A percentile compares a stretch with the other conserved stretches of the same genome.
These are phyloP conservation scores for Penicillium samsonianum DNA, from an alignment of 495 filamentous ascomycete genomes.

Conservation along the genomic window DNA sequence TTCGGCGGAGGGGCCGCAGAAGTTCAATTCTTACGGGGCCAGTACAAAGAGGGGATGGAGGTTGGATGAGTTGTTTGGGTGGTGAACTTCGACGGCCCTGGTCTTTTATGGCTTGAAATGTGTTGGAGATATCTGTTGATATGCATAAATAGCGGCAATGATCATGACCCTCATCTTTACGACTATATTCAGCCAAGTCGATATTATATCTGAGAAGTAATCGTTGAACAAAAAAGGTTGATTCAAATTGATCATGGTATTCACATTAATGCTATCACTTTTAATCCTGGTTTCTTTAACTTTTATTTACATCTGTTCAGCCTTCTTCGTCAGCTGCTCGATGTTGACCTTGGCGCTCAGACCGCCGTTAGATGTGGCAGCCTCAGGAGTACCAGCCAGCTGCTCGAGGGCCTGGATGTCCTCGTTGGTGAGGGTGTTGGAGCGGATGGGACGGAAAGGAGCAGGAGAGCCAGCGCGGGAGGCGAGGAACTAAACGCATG, in stretches of 20 bases:
- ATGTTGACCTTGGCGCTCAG: conserved; percentile 37
- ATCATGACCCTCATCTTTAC: not conserved
- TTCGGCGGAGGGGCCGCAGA: conserved; percentile 59
- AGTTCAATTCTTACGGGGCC: conserved; percentile 28
- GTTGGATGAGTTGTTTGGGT: conserved; percentile 18
- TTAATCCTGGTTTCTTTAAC: not conserved
- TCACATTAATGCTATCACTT: conserved; percentile 28
- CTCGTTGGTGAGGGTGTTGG: conserved; percentile 47
- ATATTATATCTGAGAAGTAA: not conserved
- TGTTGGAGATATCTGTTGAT: not conserved
- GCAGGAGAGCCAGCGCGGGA: conserved; percentile 48
- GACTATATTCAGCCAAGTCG: too few relatives aligned
- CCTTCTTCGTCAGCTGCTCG: conserved; percentile 38
- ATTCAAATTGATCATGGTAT: conserved; percentile 16
- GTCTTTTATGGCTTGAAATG: not conserved
- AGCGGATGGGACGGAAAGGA: conserved; percentile 50
- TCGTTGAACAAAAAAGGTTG: not conserved
- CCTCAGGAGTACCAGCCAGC: conserved; percentile 30
- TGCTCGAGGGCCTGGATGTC: conserved; percentile 48
- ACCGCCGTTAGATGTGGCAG: conserved; percentile 22
- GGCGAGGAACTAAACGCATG: conserved; percentile 43
- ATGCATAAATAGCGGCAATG: not conserved
- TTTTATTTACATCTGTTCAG: conserved; percentile 34
- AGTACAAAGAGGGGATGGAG: conserved; percentile 18
- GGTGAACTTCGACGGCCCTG: conserved; percentile 5